Evolutionary conservation across 1,284 basidiomycete genomes (phyloP).

Genomic region (Microbotryomycetes sp.): DNA sequence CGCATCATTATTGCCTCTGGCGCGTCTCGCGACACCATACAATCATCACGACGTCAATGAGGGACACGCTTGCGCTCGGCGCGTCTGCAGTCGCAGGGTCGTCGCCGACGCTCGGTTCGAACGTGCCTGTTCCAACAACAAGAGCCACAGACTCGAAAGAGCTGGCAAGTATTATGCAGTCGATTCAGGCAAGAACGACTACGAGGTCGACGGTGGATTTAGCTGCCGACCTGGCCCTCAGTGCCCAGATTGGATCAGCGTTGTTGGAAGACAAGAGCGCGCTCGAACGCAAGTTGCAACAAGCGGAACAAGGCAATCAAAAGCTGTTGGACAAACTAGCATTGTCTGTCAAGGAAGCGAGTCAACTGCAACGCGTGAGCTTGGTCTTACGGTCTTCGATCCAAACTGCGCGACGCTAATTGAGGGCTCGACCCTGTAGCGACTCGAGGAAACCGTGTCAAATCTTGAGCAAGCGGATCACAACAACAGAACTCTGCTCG

Average conservation of each 20-base stretch:
- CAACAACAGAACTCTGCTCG: constrained; percentile 64
- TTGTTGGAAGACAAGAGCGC: constrained; percentile 53
- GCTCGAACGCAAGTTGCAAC: constrained; percentile 20
- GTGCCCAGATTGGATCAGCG: constrained; percentile 72
- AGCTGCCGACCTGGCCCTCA: constrained; percentile 30
- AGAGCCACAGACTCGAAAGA: background rate
- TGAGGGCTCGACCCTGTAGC: constrained; percentile 46
- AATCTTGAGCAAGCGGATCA: constrained; percentile 76
- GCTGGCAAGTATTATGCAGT: background rate
- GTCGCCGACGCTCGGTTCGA: background rate
- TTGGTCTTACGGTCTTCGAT: background rate
- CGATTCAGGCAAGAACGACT: background rate
- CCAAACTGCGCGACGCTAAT: background rate
- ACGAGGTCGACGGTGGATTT: constrained; percentile 5
- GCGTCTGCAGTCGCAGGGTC: background rate
- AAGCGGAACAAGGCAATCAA: constrained; percentile 33
- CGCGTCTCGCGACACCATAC: background rate
- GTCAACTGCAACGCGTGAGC: constrained; percentile 59
- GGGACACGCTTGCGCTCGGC: background rate
- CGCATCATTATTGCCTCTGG: too few relatives aligned
- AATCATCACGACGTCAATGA: background rate
- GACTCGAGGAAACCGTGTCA: constrained; percentile 69
- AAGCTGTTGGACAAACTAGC: constrained; percentile 37
- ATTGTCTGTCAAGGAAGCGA: constrained; percentile 55
- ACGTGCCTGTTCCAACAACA: background rate